These are phyloP conservation scores for Styphnolobium japonicum DNA, from an alignment of 306 rosid genomes.

Conservation along the genomic window DNA sequence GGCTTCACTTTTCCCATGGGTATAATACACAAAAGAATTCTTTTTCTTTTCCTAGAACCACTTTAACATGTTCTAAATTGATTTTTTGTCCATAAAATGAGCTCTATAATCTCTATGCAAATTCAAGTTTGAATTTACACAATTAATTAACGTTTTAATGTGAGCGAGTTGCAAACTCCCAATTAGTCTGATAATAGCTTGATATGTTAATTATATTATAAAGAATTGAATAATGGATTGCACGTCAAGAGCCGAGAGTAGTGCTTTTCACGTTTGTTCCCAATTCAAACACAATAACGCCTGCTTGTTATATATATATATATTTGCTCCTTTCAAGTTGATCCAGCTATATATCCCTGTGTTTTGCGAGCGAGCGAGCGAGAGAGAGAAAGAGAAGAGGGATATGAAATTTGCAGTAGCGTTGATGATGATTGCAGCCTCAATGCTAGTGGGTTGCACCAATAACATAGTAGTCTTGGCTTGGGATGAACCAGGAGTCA, in stretches of 20 bases:
- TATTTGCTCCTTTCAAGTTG: conserved; percentile 10
- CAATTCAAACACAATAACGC: neutral
- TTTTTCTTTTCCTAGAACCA: no score
- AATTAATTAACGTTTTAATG: no score
- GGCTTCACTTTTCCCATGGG: no score
- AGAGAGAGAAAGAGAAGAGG: neutral
- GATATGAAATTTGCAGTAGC: conserved; percentile 31
- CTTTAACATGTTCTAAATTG: no score
- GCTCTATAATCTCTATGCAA: no score
- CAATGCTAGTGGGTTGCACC: conserved; percentile 36
- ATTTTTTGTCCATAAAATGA: no score
- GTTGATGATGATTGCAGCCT: conserved; percentile 32
- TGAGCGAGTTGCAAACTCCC: neutral
- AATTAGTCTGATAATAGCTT: neutral
- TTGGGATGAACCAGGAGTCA: conserved; percentile 17
- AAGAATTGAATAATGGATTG: conserved; percentile 13
- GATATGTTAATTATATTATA: neutral
- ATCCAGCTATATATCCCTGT: neutral
- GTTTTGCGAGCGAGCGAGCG: neutral
- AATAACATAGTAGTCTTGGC: conserved; percentile 30
- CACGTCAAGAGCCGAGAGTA: conserved; percentile 32
- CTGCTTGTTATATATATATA: neutral
- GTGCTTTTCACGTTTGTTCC: conserved; percentile 28
- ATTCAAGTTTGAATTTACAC: no score
- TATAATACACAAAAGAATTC: no score